Evolutionary conservation across 495 filamentous ascomycete genomes (phyloP).

Genomic region (Stereocaulon alpinum): DNA sequence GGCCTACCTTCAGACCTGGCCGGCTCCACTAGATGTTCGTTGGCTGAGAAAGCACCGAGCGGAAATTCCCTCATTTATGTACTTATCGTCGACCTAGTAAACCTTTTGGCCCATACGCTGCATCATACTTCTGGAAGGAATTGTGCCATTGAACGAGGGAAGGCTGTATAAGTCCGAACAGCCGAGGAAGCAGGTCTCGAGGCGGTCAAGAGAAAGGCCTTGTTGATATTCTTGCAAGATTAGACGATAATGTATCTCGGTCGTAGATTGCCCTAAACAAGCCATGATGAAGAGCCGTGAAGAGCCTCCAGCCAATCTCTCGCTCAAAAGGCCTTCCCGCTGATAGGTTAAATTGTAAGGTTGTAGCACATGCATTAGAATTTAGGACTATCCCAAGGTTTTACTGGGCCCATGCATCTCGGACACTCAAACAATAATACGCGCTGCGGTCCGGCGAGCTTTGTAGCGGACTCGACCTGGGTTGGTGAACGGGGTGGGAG

Average conservation of each 20-base stretch:
- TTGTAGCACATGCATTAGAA: slow-evolving; percentile 4
- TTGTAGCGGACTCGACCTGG: no score
- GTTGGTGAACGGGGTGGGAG: no score
- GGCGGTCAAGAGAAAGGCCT: neutral
- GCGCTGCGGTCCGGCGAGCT: neutral
- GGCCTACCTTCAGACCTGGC: neutral
- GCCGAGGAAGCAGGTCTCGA: neutral
- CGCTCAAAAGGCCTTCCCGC: neutral
- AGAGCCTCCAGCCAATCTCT: slow-evolving; percentile 9
- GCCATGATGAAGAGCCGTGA: neutral
- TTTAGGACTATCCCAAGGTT: neutral
- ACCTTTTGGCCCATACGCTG: neutral
- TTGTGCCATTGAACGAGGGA: neutral
- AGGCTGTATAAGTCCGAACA: neutral
- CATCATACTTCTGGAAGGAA: neutral
- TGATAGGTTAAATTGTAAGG: neutral
- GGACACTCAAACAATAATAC: neutral
- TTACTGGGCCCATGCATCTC: slow-evolving; percentile 11
- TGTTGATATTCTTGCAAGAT: neutral
- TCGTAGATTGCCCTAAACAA: slow-evolving; percentile 1
- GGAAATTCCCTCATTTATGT: neutral
- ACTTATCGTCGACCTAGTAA: neutral
- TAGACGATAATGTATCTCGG: neutral
- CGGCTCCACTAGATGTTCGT: neutral
- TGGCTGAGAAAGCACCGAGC: neutral